phyloP scores from a whole-genome alignment of 73 alveolate species.

The Paramecium biaurelia region DNA sequence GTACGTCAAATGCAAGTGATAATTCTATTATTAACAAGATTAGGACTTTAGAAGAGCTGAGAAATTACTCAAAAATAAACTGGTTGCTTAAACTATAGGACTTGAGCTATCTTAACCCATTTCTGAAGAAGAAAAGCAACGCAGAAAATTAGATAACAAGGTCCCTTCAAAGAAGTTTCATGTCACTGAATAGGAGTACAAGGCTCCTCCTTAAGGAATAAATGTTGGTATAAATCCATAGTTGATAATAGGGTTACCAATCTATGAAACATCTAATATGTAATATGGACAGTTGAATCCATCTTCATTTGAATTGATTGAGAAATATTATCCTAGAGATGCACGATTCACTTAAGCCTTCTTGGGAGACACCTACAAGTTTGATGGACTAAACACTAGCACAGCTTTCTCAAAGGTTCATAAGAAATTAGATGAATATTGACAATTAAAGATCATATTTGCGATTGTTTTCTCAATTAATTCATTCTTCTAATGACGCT shows the following conservation, averaged over 20 bases:
- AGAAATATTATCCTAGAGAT: constrained; percentile 45
- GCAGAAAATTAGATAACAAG: constrained; percentile 28
- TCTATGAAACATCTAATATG: constrained; percentile 44
- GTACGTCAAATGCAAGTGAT: constrained; percentile 35
- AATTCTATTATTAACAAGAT: neutral
- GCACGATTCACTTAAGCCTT: neutral
- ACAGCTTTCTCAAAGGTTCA: constrained; percentile 40
- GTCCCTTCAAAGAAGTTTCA: constrained; percentile 44
- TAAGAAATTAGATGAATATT: constrained; percentile 27
- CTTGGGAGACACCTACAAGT: neutral
- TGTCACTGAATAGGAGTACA: constrained; percentile 19
- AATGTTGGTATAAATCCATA: neutral
- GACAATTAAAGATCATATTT: constrained; percentile 5
- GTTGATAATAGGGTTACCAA: constrained; percentile 4
- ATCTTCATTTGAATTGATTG: constrained; percentile 14
- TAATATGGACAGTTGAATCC: constrained; percentile 34
- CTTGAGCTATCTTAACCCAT: neutral
- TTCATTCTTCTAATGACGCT: neutral
- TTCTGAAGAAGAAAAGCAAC: constrained; percentile 46
- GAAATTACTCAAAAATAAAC: constrained; percentile 9
- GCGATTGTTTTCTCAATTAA: neutral
- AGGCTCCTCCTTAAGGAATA: constrained; percentile 4
- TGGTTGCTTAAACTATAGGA: constrained; percentile 23
- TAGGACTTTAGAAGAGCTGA: constrained; percentile 56
- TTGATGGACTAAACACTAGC: constrained; percentile 36